Evolutionary conservation across 495 filamentous ascomycete species (phyloP).

Genomic region (Trypethelium eluteriae): DNA sequence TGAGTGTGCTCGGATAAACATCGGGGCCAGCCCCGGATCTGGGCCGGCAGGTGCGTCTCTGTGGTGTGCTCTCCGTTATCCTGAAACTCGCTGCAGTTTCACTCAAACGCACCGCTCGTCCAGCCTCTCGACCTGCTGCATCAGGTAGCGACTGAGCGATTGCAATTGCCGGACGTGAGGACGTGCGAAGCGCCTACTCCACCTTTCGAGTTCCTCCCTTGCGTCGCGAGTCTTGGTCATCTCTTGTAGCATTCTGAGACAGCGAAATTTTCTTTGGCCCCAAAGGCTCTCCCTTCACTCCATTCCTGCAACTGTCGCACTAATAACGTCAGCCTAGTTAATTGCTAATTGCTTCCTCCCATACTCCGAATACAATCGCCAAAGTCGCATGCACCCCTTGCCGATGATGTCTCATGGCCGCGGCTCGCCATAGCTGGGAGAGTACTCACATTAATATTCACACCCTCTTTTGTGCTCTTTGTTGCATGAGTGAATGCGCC

Average conservation of each 20-base stretch:
- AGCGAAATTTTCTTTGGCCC: neutral
- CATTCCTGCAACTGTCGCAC: neutral
- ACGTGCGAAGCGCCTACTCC: neutral
- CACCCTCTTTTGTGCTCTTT: neutral
- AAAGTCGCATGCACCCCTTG: neutral
- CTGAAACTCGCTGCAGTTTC: constrained; percentile 11
- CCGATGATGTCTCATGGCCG: neutral
- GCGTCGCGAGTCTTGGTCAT: neutral
- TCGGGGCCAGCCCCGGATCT: neutral
- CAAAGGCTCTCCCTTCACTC: neutral
- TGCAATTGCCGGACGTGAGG: neutral
- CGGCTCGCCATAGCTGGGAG: neutral
- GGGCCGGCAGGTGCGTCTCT: neutral
- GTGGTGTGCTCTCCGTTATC: neutral
- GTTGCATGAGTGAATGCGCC: neutral
- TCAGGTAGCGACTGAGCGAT: neutral
- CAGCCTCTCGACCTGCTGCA: neutral
- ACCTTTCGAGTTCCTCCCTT: neutral
- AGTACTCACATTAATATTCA: neutral
- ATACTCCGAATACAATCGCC: neutral
- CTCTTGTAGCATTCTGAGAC: neutral
- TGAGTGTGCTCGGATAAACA: neutral
- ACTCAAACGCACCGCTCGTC: constrained; percentile 2
- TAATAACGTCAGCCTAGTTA: too few species aligned
- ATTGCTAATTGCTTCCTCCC: too few species aligned